These are phyloP conservation scores for Penicillium chermesinum DNA, from an alignment of 495 filamentous ascomycete species.

Conservation along the genomic window DNA sequence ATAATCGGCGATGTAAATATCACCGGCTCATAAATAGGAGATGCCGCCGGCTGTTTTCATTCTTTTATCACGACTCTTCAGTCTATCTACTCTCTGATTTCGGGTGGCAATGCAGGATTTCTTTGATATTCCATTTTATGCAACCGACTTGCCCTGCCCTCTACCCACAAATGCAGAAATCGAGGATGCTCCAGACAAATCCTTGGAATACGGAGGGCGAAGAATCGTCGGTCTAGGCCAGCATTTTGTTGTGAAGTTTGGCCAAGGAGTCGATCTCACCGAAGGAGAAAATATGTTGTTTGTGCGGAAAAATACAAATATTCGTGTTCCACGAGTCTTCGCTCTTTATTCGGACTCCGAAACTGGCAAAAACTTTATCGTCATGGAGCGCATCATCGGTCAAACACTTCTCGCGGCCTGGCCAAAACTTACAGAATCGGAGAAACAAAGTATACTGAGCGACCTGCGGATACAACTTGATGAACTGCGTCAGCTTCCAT, in stretches of 20 bases:
- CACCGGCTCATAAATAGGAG: no score
- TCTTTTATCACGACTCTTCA: no score
- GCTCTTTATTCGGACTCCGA: conserved; percentile 26
- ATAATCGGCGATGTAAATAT: no score
- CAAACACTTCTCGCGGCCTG: conserved; percentile 19
- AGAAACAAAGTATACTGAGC: conserved; percentile 23
- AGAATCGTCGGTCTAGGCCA: conserved; percentile 23
- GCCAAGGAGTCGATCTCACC: conserved; percentile 8
- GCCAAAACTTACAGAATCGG: conserved; percentile 19
- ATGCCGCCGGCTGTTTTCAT: no score
- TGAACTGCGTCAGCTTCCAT: conserved; percentile 18
- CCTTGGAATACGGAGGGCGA: conserved; percentile 15
- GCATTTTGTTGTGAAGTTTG: conserved; percentile 27
- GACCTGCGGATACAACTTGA: conserved; percentile 19
- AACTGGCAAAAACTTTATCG: conserved; percentile 16
- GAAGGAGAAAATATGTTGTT: conserved; percentile 26
- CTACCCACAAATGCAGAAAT: conserved; percentile 29
- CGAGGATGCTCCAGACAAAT: conserved; percentile 24
- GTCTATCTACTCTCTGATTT: no score
- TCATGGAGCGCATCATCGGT: conserved; percentile 24
- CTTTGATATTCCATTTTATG: no score
- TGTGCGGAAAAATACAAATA: conserved; percentile 20
- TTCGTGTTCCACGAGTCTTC: conserved; percentile 25
- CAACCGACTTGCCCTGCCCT: no score
- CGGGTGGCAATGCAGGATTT: no score